Conservation (phyloP, 306 rosid species). For the Prunus padus region DNA sequence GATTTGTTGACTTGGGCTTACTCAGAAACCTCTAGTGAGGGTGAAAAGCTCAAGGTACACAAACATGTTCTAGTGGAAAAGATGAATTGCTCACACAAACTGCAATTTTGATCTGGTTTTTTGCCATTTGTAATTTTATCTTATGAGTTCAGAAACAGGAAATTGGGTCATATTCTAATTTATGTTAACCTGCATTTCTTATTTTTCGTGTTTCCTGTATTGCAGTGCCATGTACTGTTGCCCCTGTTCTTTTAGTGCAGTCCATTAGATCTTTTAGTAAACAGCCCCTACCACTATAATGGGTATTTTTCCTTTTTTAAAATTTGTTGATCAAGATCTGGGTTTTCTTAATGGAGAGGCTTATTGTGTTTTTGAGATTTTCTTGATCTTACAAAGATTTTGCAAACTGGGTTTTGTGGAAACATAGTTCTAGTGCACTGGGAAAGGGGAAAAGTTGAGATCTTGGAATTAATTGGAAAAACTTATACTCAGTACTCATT, state of each 20-base stretch:
- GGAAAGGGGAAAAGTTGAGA: conserved; percentile 1
- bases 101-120: conserved; percentile 30
- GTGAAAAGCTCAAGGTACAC: background rate
- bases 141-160: conserved; percentile 1
- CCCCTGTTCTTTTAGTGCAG: conserved; percentile 14
- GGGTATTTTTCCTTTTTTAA: background rate
- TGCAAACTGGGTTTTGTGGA: background rate
- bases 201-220: conserved; percentile 1
- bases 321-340: conserved; percentile 46
- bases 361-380: background rate
- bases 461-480: conserved; percentile 14
- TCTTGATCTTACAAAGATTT: conserved; percentile 9
- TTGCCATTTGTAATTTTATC: background rate
- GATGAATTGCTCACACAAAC: background rate
- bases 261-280: conserved; percentile 33
- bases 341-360: conserved; percentile 18
- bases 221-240: conserved; percentile 25
- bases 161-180: conserved; percentile 20
- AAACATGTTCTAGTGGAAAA: background rate
- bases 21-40: conserved; percentile 19
- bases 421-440: background rate
- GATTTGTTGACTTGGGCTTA: conserved; percentile 30
- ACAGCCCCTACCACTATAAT: too few relatives aligned
- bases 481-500: background rate
- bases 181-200: background rate